These are phyloP conservation scores for Haplosporangium sp. DNA, from an alignment of 371 early-diverging fungal genomes.

Conservation along the genomic window DNA sequence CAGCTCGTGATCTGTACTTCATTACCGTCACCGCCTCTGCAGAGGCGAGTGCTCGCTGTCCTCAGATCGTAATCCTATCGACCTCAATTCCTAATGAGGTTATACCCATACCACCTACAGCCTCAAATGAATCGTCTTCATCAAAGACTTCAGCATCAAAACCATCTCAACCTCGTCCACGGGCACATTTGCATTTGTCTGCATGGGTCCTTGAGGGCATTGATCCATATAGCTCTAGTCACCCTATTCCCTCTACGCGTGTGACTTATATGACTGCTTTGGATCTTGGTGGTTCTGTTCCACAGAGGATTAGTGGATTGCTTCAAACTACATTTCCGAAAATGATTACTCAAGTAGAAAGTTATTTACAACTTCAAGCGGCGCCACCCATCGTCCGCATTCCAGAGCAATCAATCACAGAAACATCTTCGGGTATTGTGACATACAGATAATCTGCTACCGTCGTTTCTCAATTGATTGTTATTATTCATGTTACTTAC, in stretches of 20 bases:
- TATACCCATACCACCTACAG: neutral
- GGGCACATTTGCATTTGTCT: constrained; percentile 61
- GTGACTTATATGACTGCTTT: constrained; percentile 64
- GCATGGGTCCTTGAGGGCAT: constrained; percentile 71
- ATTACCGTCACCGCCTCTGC: constrained; percentile 36
- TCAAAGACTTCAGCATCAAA: constrained; percentile 57
- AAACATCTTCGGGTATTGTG: constrained; percentile 9
- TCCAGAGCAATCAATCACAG: constrained; percentile 42
- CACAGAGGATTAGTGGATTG: constrained; percentile 66
- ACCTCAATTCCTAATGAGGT: constrained; percentile 28
- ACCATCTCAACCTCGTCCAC: constrained; percentile 54
- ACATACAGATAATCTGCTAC: neutral
- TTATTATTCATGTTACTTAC: neutral
- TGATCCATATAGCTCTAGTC: constrained; percentile 70
- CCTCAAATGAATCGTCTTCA: constrained; percentile 53
- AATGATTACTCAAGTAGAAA: constrained; percentile 61
- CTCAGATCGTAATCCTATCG: constrained; percentile 55
- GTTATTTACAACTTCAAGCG: constrained; percentile 62
- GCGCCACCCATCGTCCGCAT: constrained; percentile 61
- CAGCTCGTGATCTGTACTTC: constrained; percentile 56
- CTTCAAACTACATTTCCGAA: constrained; percentile 61
- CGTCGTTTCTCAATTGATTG: neutral
- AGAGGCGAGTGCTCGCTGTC: constrained; percentile 57
- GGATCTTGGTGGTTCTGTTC: constrained; percentile 65
- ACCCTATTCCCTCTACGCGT: constrained; percentile 70